These are phyloP conservation scores for Lactarius indigo DNA, from an alignment of 768 basidiomycete genomes.

Conservation along the genomic window DNA sequence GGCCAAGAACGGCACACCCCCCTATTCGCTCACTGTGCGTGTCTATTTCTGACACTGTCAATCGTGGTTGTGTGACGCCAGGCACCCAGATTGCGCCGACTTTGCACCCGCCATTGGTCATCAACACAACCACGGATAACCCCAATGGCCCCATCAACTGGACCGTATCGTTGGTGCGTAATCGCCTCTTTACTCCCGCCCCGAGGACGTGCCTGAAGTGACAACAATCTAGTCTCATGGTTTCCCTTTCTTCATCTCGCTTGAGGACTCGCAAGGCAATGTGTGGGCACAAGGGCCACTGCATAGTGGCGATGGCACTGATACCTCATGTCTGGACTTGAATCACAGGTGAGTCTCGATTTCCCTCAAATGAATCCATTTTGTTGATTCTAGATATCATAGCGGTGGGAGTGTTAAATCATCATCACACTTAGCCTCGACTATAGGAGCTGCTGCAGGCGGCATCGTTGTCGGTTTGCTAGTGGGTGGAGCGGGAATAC, in stretches of 20 bases:
- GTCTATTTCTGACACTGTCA: not conserved
- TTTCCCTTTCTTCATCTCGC: conserved; percentile 52
- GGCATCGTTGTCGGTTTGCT: conserved; percentile 28
- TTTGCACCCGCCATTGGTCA: conserved; percentile 57
- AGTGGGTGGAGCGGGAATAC: conserved; percentile 25
- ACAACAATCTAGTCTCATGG: conserved; percentile 42
- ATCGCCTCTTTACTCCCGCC: not conserved
- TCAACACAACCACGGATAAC: conserved; percentile 41
- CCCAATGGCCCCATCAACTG: conserved; percentile 50
- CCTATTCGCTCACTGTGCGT: conserved; percentile 54
- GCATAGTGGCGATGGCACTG: conserved; percentile 46
- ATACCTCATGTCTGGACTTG: conserved; percentile 41
- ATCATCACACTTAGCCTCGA: not conserved
- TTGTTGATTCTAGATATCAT: not conserved
- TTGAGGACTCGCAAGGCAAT: conserved; percentile 48
- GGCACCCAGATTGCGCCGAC: conserved; percentile 50
- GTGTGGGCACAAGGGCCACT: conserved; percentile 57
- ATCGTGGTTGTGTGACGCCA: not conserved
- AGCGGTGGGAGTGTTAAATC: not conserved
- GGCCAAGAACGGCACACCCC: conserved; percentile 55
- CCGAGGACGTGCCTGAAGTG: conserved; percentile 24
- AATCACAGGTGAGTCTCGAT: conserved; percentile 6
- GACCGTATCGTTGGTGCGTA: conserved; percentile 45
- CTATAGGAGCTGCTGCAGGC: conserved; percentile 28
- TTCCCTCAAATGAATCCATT: not conserved